Base-by-base conservation (phyloP, 2,329 filamentous ascomycete genomes). In the Zarea fungicola region DNA sequence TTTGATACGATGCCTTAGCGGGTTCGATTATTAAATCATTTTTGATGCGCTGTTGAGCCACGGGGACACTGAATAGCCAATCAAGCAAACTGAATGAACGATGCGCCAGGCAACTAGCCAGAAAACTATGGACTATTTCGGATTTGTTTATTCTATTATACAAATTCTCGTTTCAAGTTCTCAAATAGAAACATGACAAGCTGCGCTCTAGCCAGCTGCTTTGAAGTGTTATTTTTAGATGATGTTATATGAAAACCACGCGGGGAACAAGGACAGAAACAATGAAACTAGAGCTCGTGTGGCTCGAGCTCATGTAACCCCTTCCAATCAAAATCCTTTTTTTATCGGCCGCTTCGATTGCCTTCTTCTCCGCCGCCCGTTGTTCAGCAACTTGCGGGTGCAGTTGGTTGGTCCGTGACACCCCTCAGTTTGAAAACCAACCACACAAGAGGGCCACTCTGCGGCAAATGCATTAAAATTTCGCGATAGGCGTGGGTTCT, bases 371-470 rank as follows among this genome's bases (percentile, higher is more conserved):
- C 36, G 29, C 28, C 13, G 45, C 41, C 41, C 45, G 41, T 44
- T 49, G 40, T 43, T 43, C 40, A 22, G n/a, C n/a, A 43, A 14
- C 41, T 39, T 49, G 48, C 48, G 48, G 48, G 48, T 41, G 48
- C 41, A 49, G 48, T 39, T 43, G 41, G 11, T 35, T 49, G 48
- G 48, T 44, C 48, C 48, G 48, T 49, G 48, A 31, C 41, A 43
- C 41, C 48, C 39, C 41, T 34, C 25, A 25, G 32, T 26, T 39
- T 49, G 34, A 18, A n/a, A n/a, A n/a, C n/a, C n/a, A 47, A 39
- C 45, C 37, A 48, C 41, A 34, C 22, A 42, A 41, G 21, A 41
- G 25, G 31, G 37, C 45, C 45, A 34, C 45, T 11, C 28, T 23
- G 29, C 31, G 45, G 45, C n/a, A 48, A 29, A 48, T 48, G 45